A percentile compares a stretch with the other conserved stretches of the same genome.
phyloP scores from a whole-genome alignment of 345 rosid species.

The Lepidium didymum region DNA sequence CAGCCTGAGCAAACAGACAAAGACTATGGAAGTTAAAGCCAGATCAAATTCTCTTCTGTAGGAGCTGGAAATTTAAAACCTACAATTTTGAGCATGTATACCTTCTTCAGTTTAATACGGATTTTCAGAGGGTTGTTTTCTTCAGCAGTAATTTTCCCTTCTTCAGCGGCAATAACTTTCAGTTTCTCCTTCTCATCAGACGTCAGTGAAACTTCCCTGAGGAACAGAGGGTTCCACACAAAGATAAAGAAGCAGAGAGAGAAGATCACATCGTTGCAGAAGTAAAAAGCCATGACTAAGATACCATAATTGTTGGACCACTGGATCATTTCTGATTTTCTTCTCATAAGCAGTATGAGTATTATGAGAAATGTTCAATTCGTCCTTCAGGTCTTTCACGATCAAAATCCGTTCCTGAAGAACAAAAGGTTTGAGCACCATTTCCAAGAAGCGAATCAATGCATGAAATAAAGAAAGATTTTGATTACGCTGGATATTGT shows the following conservation, averaged over 20 bases:
- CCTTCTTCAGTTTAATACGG: not conserved
- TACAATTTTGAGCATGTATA: not conserved
- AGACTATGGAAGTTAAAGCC: not conserved
- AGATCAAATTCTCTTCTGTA: not conserved
- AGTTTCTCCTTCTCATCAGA: not conserved
- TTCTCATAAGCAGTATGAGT: not conserved
- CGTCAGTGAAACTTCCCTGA: not conserved
- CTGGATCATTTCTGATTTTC: not conserved
- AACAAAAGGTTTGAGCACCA: not conserved
- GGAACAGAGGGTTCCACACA: not conserved
- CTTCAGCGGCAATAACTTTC: not conserved
- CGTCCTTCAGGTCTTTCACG: not conserved
- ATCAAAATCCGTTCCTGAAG: constrained; percentile 4
- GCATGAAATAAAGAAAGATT: not conserved
- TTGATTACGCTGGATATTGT: not conserved
- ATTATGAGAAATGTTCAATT: not conserved
- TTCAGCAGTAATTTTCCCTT: not conserved
- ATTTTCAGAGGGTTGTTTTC: not conserved
- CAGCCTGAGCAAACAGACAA: constrained; percentile 15
- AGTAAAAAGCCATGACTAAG: not conserved
- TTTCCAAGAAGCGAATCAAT: not conserved
- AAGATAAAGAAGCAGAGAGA: not conserved
- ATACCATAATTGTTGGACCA: not conserved
- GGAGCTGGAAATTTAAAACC: not conserved
- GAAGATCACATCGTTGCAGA: not conserved